Evolutionary conservation across 2,329 filamentous ascomycete species (phyloP), one percentile per base, ranked within the genome.

Genomic region (Paecilomyces sp.): DNA sequence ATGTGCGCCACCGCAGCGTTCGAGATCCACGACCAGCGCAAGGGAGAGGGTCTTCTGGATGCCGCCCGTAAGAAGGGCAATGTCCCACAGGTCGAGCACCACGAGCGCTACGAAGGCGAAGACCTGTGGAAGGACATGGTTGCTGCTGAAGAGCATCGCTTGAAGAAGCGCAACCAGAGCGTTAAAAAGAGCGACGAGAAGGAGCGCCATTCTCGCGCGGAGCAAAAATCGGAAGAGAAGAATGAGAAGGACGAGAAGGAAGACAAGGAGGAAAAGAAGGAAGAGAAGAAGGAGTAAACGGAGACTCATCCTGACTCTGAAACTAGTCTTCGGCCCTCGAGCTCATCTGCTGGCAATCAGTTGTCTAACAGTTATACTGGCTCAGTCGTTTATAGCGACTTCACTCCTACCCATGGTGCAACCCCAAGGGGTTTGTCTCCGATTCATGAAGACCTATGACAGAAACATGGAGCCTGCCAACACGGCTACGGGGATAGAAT

Each of bases 31-130:
- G 94, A 99, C 76, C 89, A 88, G 65, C 87, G 86, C 72, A 84
- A 84, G 71, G 91, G 91, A 55, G 83, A 83, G 70, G 74, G 72
- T 11, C 62, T 76, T 8, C 24, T 76, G 30, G 70, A 76, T 51
- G 60, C 68, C 13, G 65, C 89, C n/a, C 41, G 41, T 88, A 64
- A 83, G 88, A 73, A 96, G 89, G 89, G 88, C 13, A 87, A 82
- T 84, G 94, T 12, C 65, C 92, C 53, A 90, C 93, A 75, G 89
- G 90, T 57, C 72, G 91, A 90, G 1, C 85, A 88, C 74, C 90
- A 92, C 78, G 91, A 95, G 80, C 83, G 90, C 64, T 94, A 95
- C 74, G 83, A 88, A 72, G 90, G 91, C 53, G 90, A 96, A 79
- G 92, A 97, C 76, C 83, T 97, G 69, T 99, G 94, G 94, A 94